Evolutionary conservation across 2,329 filamentous ascomycete species (phyloP).

Genomic region (Aureobasidium sp.): DNA sequence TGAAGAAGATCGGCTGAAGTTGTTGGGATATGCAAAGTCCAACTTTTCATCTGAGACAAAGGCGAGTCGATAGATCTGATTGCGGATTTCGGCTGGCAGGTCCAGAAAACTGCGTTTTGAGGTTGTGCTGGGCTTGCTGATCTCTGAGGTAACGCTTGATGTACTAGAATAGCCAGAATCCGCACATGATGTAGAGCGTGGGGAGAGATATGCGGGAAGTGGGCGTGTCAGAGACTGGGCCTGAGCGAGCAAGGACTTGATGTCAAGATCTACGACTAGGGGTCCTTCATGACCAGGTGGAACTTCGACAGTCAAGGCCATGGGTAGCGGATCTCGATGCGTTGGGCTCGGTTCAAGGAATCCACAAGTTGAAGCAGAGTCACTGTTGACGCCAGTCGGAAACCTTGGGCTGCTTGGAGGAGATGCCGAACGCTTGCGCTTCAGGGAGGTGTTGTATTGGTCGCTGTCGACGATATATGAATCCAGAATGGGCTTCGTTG

Average conservation of each 20-base stretch:
- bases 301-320: constrained; percentile 38
- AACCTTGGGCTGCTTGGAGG: constrained; percentile 19
- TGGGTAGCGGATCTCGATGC: constrained; percentile 16
- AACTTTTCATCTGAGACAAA: constrained; percentile 30
- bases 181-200: background rate
- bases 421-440: constrained; percentile 23
- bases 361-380: constrained; percentile 20
- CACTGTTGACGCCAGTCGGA: constrained; percentile 25
- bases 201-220: background rate
- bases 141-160: constrained; percentile 1
- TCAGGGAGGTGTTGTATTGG: constrained; percentile 18
- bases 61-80: constrained; percentile 37
- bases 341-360: constrained; percentile 18
- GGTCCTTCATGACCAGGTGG: constrained; percentile 38
- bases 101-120: constrained; percentile 25
- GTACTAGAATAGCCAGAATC: constrained; percentile 10
- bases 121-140: background rate
- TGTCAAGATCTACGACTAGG: constrained; percentile 34
- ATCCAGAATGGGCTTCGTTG: constrained; percentile 27
- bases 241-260: constrained; percentile 12
- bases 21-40: constrained; percentile 27
- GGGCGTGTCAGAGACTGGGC: background rate
- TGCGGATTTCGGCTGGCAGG: constrained; percentile 37
- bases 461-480: constrained; percentile 27
- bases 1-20: constrained; percentile 34